A percentile compares a stretch with the other conserved stretches of the same genome.
Evolutionary conservation across 352 stramenopile genomes (phyloP).

Genomic region (Phytopythium litorale): DNA sequence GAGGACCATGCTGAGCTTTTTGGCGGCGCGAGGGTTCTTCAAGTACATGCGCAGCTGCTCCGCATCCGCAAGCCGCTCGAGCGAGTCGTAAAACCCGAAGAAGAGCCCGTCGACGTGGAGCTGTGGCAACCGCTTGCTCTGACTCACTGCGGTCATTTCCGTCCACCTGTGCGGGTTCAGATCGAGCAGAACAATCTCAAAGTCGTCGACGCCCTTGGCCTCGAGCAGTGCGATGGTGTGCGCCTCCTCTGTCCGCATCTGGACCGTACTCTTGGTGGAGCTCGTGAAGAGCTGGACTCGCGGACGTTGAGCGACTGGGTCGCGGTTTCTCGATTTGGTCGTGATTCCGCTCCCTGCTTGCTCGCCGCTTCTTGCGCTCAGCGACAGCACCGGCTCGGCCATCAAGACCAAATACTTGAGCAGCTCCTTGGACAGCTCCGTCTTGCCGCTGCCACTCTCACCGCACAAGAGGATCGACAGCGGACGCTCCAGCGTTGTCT

Average conservation of each 20-base stretch:
- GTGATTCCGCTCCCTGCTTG: background rate
- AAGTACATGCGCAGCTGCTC: slow-evolving; percentile 80
- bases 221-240: slow-evolving; percentile 72
- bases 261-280: slow-evolving; percentile 79
- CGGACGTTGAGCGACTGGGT: slow-evolving; percentile 8
- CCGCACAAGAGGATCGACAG: slow-evolving; percentile 51
- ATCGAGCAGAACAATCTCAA: slow-evolving; percentile 72
- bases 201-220: slow-evolving; percentile 56
- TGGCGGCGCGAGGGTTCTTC: slow-evolving; percentile 56
- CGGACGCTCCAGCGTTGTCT: background rate
- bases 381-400: slow-evolving; percentile 31
- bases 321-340: background rate
- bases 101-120: slow-evolving; percentile 68
- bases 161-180: slow-evolving; percentile 54
- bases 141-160: slow-evolving; percentile 65
- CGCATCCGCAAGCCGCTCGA: slow-evolving; percentile 73
- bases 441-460: slow-evolving; percentile 76
- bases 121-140: slow-evolving; percentile 68
- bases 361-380: background rate
- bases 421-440: slow-evolving; percentile 70
- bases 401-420: slow-evolving; percentile 74
- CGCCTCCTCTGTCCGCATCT: slow-evolving; percentile 77
- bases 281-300: slow-evolving; percentile 73
- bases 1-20: slow-evolving; percentile 54
- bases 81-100: slow-evolving; percentile 78